Evolutionary conservation across 805 yeast species (phyloP), one percentile per base, ranked within the genome.

Genomic region (Ascoidea asiatica): DNA sequence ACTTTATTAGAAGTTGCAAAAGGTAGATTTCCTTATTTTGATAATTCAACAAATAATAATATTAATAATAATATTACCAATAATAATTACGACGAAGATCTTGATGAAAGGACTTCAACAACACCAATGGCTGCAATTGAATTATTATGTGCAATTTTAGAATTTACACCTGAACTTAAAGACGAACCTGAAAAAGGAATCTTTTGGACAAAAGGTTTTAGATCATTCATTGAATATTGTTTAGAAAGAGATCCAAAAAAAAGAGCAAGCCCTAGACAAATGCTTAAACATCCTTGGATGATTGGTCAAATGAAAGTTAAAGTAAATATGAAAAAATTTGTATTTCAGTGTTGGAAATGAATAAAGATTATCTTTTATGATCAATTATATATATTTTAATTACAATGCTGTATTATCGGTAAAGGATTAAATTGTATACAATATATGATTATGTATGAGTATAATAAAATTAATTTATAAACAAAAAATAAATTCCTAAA

Each of bases 211-310:
- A 75, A 73, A 17, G 72, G 90, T 13, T 88, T 92, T 61, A 79
- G 86, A 56, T 85, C 81, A 47, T 92, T 92, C 52, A 69, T 92
- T 38, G 74, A 74, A 43, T 82, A 81, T 53, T 86, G 95, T 55
- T 65, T 92, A 47, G 85, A 75, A 50, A 90, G 88, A 54, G 85
- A 86, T 49, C 77, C 86, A 38, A 72, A 67, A 23, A 80, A 80
- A 50, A 67, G 98, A 46, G 96, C 97, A 8, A 77, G 89, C 42
- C 98, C 98, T 6, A 70, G 92, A 53, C 96, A 92, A 58, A 84
- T 92, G 90, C 69, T 92, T 41, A 72, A 68, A 43, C 98, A 92
- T 65, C 97, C 97, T 2, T 92, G 98, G 98, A 69, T 87, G 45
- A 63, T 74, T 17, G 86, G 88, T 1, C 95, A 85, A 64, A 74